Percentiles rank a stretch among this genome's conserved stretches.
Conservation (phyloP, 1,139 yeast genomes). For the Geotrichum cucujoidarum region DNA sequence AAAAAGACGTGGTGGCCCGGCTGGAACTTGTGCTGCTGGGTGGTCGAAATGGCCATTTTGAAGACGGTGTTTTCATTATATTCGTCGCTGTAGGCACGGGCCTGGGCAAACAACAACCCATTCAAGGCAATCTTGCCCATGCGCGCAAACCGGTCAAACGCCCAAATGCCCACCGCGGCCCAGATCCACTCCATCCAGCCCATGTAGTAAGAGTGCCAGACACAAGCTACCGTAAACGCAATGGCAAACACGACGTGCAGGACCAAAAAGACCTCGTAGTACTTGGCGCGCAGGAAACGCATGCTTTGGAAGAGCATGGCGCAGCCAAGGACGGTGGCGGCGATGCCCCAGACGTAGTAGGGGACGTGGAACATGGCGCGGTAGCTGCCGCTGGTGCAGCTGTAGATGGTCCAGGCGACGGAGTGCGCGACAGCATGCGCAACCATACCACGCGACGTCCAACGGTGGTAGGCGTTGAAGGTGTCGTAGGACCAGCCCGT, state of each 20-base stretch:
- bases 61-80: slow-evolving; percentile 37
- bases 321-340: slow-evolving; percentile 42
- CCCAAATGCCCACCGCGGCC: slow-evolving; percentile 61
- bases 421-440: slow-evolving; percentile 41
- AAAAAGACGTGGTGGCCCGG: slow-evolving; percentile 41
- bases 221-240: slow-evolving; percentile 53
- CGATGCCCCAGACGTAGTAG: slow-evolving; percentile 49
- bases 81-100: slow-evolving; percentile 34
- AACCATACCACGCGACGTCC: slow-evolving; percentile 54
- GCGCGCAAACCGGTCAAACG: slow-evolving; percentile 53
- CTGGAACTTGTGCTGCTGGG: slow-evolving; percentile 34
- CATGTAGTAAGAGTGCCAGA: slow-evolving; percentile 49
- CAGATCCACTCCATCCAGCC: slow-evolving; percentile 47
- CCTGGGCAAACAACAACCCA: slow-evolving; percentile 26
- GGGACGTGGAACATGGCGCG: slow-evolving; percentile 29
- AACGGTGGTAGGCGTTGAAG: slow-evolving; percentile 60
- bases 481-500: slow-evolving; percentile 65
- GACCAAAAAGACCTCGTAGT: slow-evolving; percentile 60
- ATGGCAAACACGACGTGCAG: slow-evolving; percentile 57
- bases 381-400: slow-evolving; percentile 15
- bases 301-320: slow-evolving; percentile 46
- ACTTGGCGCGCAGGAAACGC: slow-evolving; percentile 47
- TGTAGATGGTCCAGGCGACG: slow-evolving; percentile 24
- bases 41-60: slow-evolving; percentile 34
- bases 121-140: slow-evolving; percentile 37